Evolutionary conservation across 2,329 filamentous ascomycete genomes (phyloP), one percentile per base, ranked within the genome.

Genomic region (Trichophaea hybrida): DNA sequence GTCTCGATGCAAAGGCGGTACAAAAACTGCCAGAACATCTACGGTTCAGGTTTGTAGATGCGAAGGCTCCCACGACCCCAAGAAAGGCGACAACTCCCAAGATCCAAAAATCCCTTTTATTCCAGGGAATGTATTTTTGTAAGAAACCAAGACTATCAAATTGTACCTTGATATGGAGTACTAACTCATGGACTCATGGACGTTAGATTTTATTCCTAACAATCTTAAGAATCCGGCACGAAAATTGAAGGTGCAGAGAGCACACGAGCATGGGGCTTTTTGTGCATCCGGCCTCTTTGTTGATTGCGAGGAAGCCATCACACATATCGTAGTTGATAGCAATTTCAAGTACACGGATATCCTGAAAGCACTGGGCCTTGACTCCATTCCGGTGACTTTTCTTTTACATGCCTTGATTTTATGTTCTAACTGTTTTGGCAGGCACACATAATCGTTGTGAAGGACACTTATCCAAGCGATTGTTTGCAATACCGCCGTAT

Each of bases 281-380:
- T 93, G 89, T 83, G 78, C 81, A 33, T 77, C 77, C 55, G 72
- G 76, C 0, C 80, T 83, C n/a, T 15, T 54, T 15, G 4, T 5
- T 69, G 71, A 71, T 34, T 33, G 61, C 52, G 58, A 66, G 54
- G 17, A 57, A 0, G 72, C 72, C 24, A 79, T 93, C 13, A 94
- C 85, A 0, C 88, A 95, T 72, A 74, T 94, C 53, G 77, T 97
- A 60, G 83, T 88, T 1, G 90, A 96, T 69, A 84, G 81, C 64
- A 73, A 73, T 1, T 73, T 93, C 54, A 74, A 74, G 0, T 90
- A 82, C 68, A 72, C 76, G 3, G 80, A 89, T 59, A 74, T 94
- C 5, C 70, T 83, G 58, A 74, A 72, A 8, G 76, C 79, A 62
- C 69, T 88, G 3, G 76, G 77, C 59, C 34, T 75, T 5, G 71